phyloP scores from a whole-genome alignment of 2,329 filamentous ascomycete species.

The Malbranchea cinnamomea region DNA sequence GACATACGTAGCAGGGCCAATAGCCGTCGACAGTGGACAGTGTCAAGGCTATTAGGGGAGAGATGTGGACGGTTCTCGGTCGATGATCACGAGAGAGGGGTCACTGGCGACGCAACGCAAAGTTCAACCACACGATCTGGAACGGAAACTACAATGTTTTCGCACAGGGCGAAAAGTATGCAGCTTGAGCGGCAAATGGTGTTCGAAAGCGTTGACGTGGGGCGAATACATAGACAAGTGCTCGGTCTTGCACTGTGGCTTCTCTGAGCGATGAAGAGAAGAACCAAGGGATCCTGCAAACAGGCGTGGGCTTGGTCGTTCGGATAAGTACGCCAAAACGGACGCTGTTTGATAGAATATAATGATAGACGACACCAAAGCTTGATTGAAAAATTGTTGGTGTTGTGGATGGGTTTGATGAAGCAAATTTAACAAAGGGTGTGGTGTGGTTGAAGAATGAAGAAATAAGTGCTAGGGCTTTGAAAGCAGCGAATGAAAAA shows the following conservation, averaged over 20 bases:
- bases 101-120: conserved; percentile 18
- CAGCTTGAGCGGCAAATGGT: conserved; percentile 88
- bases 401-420: too few relatives aligned
- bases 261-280: conserved; percentile 22
- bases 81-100: conserved; percentile 7
- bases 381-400: too few relatives aligned
- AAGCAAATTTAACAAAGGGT: too few relatives aligned
- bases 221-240: conserved; percentile 96
- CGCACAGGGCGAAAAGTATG: conserved; percentile 91
- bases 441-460: too few relatives aligned
- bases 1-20: conserved; percentile 39
- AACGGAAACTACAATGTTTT: conserved; percentile 81
- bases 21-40: too few relatives aligned
- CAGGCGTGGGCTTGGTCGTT: neutral
- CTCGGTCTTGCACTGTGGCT: conserved; percentile 21
- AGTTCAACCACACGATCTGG: conserved; percentile 82
- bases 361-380: too few relatives aligned
- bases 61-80: conserved; percentile 11
- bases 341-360: too few relatives aligned
- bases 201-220: conserved; percentile 86
- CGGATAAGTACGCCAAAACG: too few relatives aligned
- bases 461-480: too few relatives aligned
- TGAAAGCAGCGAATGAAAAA: too few relatives aligned
- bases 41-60: conserved; percentile 9
- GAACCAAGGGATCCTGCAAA: conserved; percentile 8